Evolutionary conservation across 306 rosid genomes (phyloP).

Genomic region (Glycine tomentella): DNA sequence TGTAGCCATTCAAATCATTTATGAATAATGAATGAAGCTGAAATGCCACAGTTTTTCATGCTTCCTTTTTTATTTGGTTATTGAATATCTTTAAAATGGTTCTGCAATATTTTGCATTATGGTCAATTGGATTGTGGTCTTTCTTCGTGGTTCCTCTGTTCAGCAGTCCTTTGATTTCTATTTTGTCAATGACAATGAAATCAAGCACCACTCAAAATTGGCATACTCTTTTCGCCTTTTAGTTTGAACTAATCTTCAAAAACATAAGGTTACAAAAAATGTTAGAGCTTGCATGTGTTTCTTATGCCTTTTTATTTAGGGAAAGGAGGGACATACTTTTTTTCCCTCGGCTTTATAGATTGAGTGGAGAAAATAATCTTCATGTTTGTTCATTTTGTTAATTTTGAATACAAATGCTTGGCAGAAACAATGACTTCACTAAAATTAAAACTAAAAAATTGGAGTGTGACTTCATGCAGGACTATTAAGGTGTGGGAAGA

Average conservation of each 20-base stretch:
- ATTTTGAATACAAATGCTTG: background rate
- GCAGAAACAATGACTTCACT: background rate
- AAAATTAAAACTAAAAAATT: background rate
- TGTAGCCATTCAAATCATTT: constrained; percentile 1
- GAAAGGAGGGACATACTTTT: background rate
- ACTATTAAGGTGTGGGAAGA: constrained; percentile 89
- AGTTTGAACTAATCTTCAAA: background rate
- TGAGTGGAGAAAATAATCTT: background rate
- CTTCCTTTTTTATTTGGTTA: background rate
- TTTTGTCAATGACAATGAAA: constrained; percentile 6
- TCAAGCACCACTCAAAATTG: constrained; percentile 24
- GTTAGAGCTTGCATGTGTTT: background rate
- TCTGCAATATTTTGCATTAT: constrained; percentile 13
- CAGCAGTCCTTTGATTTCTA: constrained; percentile 27
- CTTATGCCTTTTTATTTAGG: too few species aligned
- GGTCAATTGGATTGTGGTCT: constrained; percentile 26
- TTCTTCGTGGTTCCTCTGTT: constrained; percentile 12
- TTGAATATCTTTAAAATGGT: background rate
- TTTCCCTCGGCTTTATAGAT: background rate
- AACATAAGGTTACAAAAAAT: background rate
- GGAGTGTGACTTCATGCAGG: constrained; percentile 60
- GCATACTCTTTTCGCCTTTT: background rate
- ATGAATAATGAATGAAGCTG: background rate
- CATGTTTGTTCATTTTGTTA: background rate
- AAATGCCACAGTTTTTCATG: constrained; percentile 38